phyloP scores from a whole-genome alignment of 805 yeast species.

The Kurtzmaniella cleridarum region DNA sequence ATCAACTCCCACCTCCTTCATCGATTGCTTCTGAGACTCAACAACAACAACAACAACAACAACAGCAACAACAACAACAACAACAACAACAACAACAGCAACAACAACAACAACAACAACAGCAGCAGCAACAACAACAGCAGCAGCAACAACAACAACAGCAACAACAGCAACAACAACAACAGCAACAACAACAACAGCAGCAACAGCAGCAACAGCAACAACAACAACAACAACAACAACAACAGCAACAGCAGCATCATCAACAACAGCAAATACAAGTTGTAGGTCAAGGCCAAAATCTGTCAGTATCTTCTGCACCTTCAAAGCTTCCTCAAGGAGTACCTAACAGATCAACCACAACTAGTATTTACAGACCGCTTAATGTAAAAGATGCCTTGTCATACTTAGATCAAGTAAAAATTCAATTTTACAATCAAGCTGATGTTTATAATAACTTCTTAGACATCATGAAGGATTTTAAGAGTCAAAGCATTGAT shows the following conservation, averaged over 20 bases:
- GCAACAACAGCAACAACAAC: conserved; percentile 13
- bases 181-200: conserved; percentile 10
- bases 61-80: conserved; percentile 20
- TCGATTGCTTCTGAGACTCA: conserved; percentile 16
- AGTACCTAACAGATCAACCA: conserved; percentile 37
- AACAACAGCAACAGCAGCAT: conserved; percentile 12
- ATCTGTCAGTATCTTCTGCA: background rate
- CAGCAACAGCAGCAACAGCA: conserved; percentile 12
- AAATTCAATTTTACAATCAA: conserved; percentile 83
- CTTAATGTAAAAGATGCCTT: conserved; percentile 94
- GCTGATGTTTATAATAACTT: conserved; percentile 96
- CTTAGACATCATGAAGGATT: conserved; percentile 97
- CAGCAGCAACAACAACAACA: conserved; percentile 10
- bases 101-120: conserved; percentile 10
- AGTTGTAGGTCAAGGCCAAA: conserved; percentile 1
- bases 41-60: conserved; percentile 11
- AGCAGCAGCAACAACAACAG: conserved; percentile 13
- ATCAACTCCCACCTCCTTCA: conserved; percentile 24
- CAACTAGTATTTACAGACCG: conserved; percentile 57
- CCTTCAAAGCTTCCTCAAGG: conserved; percentile 20
- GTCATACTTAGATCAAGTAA: conserved; percentile 92
- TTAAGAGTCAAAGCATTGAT: conserved; percentile 91
- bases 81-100: conserved; percentile 10
- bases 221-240: conserved; percentile 15
- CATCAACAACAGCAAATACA: conserved; percentile 3